Evolutionary conservation across 116 monocot species (phyloP).

Genomic region (Posidonia oceanica): DNA sequence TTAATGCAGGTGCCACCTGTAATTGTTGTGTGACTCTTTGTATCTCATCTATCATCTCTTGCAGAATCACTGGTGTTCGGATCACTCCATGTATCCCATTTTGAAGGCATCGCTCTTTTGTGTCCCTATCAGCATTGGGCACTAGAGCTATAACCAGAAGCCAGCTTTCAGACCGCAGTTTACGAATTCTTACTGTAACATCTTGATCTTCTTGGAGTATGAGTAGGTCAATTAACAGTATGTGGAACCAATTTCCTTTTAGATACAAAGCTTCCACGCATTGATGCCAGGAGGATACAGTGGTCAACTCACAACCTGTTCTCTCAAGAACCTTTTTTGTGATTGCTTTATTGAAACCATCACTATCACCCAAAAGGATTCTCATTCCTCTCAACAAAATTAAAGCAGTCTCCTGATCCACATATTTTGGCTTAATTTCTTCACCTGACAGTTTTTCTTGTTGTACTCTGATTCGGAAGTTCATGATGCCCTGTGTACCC

Average conservation of each 20-base stretch:
- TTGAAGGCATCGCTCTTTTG: background rate
- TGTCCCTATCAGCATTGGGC: background rate
- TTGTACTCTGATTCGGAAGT: constrained; percentile 9
- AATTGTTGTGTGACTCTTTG: constrained; percentile 5
- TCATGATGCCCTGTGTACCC: constrained; percentile 1
- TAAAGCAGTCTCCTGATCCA: constrained; percentile 1
- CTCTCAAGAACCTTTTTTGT: constrained; percentile 3
- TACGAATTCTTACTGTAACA: background rate
- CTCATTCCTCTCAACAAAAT: constrained; percentile 10
- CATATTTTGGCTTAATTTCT: background rate
- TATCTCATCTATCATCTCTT: constrained; percentile 13
- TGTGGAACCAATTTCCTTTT: constrained; percentile 1
- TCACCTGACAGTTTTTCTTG: background rate
- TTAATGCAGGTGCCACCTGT: constrained; percentile 5
- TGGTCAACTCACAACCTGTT: constrained; percentile 4
- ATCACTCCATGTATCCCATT: constrained; percentile 11
- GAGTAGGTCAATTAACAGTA: constrained; percentile 4
- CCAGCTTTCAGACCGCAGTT: constrained; percentile 7
- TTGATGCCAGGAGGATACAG: constrained; percentile 12
- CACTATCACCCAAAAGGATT: constrained; percentile 8
- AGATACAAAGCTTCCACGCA: constrained; percentile 7
- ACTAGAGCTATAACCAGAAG: constrained; percentile 5
- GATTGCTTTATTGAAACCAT: background rate
- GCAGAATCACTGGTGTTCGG: constrained; percentile 6
- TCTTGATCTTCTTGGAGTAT: constrained; percentile 6